Percentiles rank a stretch among this genome's conserved stretches.
Evolutionary conservation across 305 asterid species (phyloP).

Genomic region (Coffea humblotiana): DNA sequence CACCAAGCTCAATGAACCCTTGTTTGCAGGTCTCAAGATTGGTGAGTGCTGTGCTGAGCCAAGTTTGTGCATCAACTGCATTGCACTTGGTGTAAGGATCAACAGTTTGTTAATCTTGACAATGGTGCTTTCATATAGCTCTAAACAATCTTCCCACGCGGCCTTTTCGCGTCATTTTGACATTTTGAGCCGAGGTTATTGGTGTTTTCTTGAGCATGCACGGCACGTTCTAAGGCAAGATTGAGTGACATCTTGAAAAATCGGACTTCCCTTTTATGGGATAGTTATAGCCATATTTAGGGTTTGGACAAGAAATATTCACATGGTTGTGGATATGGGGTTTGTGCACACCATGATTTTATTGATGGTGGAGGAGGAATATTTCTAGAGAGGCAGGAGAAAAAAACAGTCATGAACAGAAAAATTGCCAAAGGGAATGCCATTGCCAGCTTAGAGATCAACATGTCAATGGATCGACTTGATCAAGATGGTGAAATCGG

Average conservation of each 20-base stretch:
- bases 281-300: conserved; percentile 8
- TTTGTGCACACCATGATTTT: conserved; percentile 68
- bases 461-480: neutral
- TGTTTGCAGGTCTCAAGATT: conserved; percentile 64
- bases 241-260: no score
- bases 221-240: no score
- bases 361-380: conserved; percentile 24
- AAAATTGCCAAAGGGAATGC: conserved; percentile 29
- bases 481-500: neutral
- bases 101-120: conserved; percentile 42
- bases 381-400: conserved; percentile 35
- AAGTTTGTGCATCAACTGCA: conserved; percentile 55
- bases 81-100: conserved; percentile 42
- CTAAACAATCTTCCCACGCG: conserved; percentile 82
- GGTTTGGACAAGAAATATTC: conserved; percentile 51
- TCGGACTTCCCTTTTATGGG: conserved; percentile 47
- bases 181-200: no score
- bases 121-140: conserved; percentile 53
- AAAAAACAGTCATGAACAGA: conserved; percentile 24
- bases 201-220: no score
- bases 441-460: conserved; percentile 29
- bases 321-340: conserved; percentile 71
- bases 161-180: conserved; percentile 52
- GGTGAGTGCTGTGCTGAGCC: conserved; percentile 86
- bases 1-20: conserved; percentile 67